phyloP scores from a whole-genome alignment of 2,329 filamentous ascomycete species.

The Aaosphaeria arxii region DNA sequence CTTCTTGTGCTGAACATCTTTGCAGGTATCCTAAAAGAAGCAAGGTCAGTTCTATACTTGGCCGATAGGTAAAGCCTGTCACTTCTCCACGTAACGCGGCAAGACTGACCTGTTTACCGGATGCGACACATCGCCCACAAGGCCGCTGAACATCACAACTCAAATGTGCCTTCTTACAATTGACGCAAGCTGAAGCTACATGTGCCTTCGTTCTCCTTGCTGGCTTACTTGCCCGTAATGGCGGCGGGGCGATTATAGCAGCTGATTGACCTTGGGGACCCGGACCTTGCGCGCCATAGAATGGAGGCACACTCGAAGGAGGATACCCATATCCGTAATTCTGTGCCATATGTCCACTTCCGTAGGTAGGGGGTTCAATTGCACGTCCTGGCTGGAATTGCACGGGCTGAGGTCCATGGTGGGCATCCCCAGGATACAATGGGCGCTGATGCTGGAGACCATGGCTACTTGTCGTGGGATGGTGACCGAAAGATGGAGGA shows the following conservation, averaged over 20 bases:
- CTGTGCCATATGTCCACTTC: slow-evolving; percentile 16
- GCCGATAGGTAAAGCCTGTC: no score
- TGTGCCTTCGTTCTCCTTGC: slow-evolving; percentile 65
- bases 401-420: slow-evolving; percentile 16
- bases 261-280: slow-evolving; percentile 31
- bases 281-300: slow-evolving; percentile 23
- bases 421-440: slow-evolving; percentile 29
- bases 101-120: slow-evolving; percentile 63
- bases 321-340: slow-evolving; percentile 31
- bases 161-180: slow-evolving; percentile 81
- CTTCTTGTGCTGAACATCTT: slow-evolving; percentile 86
- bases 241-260: slow-evolving; percentile 29
- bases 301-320: slow-evolving; percentile 18
- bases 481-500: slow-evolving; percentile 24
- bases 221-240: slow-evolving; percentile 28
- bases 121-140: slow-evolving; percentile 72
- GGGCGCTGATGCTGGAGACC: slow-evolving; percentile 20
- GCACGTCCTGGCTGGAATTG: slow-evolving; percentile 24
- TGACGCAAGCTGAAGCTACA: slow-evolving; percentile 80
- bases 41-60: neutral
- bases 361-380: slow-evolving; percentile 24
- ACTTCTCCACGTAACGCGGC: no score
- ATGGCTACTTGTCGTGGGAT: slow-evolving; percentile 15
- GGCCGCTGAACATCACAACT: slow-evolving; percentile 66
- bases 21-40: slow-evolving; percentile 62